Percentiles rank a stretch among this genome's conserved stretches.
Conservation (phyloP, 192 early-diverging fungal species). For the Coemansia sp. region DNA sequence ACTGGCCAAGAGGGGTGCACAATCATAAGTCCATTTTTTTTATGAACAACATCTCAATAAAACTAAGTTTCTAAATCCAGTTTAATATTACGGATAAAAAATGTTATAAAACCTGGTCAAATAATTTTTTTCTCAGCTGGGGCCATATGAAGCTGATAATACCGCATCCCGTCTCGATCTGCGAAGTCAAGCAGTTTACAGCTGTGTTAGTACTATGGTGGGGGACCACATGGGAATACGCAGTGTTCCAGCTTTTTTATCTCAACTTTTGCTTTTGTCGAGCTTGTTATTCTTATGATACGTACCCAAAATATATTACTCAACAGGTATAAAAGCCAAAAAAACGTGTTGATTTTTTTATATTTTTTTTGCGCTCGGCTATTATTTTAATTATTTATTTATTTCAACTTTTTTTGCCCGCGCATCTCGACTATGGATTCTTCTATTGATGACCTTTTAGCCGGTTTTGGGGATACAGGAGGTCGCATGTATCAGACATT, state of each 20-base stretch:
- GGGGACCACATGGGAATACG: too few relatives aligned
- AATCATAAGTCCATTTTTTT: background rate
- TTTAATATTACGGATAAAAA: too few relatives aligned
- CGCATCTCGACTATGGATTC: background rate
- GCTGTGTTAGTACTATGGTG: too few relatives aligned
- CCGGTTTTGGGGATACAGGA: conserved; percentile 49
- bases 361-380: too few relatives aligned
- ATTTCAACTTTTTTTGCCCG: background rate
- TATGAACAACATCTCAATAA: background rate
- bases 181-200: too few relatives aligned
- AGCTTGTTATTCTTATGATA: background rate
- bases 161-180: too few relatives aligned
- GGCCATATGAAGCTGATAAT: too few relatives aligned
- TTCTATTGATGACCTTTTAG: conserved; percentile 12
- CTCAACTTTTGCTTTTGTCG: background rate
- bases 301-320: background rate
- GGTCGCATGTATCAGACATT: conserved; percentile 27
- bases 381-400: background rate
- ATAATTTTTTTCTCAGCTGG: too few relatives aligned
- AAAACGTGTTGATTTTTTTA: too few relatives aligned
- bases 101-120: too few relatives aligned
- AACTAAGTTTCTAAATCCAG: too few relatives aligned
- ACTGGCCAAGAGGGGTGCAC: background rate
- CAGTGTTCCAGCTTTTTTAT: background rate
- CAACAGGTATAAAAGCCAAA: background rate